A percentile compares a stretch with the other conserved stretches of the same genome.
phyloP scores from a whole-genome alignment of 129 eudicot genomes.

The Arctium minus region DNA sequence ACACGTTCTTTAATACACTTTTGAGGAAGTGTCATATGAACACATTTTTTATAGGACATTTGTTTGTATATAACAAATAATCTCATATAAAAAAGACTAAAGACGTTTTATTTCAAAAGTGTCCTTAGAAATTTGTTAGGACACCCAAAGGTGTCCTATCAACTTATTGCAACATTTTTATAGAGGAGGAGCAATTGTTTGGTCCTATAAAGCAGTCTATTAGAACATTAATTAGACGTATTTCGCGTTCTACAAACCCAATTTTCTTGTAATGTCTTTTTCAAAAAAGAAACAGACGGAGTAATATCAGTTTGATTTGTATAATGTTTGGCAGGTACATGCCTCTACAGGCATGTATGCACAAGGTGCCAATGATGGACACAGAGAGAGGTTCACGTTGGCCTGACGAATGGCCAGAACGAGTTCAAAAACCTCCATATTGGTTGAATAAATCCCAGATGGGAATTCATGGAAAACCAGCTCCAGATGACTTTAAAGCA shows the following conservation, averaged over 20 bases:
- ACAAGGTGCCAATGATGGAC: constrained; percentile 46
- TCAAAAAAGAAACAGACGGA: neutral
- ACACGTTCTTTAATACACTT: too few relatives aligned
- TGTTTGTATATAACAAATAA: neutral
- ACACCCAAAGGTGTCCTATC: neutral
- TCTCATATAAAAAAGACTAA: neutral
- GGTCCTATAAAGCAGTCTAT: neutral
- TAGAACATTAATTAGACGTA: neutral
- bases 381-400: constrained; percentile 69
- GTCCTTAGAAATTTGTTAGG: neutral
- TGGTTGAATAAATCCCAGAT: constrained; percentile 61
- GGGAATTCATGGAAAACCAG: constrained; percentile 67
- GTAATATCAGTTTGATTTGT: neutral
- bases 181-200: neutral
- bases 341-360: constrained; percentile 73
- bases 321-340: constrained; percentile 48
- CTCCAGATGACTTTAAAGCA: constrained; percentile 47
- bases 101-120: neutral
- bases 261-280: neutral
- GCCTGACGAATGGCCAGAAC: constrained; percentile 71
- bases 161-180: neutral
- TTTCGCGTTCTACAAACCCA: neutral
- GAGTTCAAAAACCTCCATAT: constrained; percentile 54
- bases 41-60: neutral
- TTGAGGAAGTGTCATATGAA: neutral